phyloP scores from a whole-genome alignment of 108 stramenopile species.

The Nitzschia sp. region DNA sequence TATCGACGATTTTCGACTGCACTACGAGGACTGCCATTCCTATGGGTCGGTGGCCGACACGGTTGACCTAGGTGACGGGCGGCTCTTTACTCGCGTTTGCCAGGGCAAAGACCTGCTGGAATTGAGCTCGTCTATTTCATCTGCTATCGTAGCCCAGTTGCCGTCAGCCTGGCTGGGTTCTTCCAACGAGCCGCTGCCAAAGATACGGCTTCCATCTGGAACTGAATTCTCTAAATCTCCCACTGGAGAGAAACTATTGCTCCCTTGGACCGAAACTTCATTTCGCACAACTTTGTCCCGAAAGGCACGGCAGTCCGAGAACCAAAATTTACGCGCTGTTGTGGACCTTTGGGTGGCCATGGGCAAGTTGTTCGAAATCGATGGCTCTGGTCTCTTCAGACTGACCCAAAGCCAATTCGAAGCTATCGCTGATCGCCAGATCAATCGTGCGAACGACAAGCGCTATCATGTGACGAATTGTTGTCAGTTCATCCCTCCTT shows the following conservation, averaged over 20 bases:
- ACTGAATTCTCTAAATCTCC: constrained; percentile 6
- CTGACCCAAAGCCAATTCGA: not conserved
- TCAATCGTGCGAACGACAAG: not conserved
- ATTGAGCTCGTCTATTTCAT: not conserved
- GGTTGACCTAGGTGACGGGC: not conserved
- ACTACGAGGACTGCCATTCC: constrained; percentile 3
- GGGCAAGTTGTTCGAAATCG: not conserved
- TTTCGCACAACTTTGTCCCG: not conserved
- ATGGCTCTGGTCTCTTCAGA: not conserved
- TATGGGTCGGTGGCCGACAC: not conserved
- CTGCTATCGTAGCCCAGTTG: not conserved
- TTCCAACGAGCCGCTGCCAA: not conserved
- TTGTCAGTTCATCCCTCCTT: not conserved
- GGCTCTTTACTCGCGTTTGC: not conserved
- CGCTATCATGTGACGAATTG: not conserved
- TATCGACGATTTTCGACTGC: not conserved
- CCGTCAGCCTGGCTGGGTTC: not conserved
- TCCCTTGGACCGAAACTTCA: not conserved
- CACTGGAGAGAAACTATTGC: constrained; percentile 5
- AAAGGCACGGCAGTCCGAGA: not conserved
- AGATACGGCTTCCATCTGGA: not conserved
- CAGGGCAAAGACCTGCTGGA: not conserved
- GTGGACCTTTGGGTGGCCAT: not conserved
- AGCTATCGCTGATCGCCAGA: not conserved
- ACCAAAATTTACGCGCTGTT: not conserved